Base-by-base conservation (phyloP, 2,329 filamentous ascomycete species). In the Clarireedia sp. region DNA sequence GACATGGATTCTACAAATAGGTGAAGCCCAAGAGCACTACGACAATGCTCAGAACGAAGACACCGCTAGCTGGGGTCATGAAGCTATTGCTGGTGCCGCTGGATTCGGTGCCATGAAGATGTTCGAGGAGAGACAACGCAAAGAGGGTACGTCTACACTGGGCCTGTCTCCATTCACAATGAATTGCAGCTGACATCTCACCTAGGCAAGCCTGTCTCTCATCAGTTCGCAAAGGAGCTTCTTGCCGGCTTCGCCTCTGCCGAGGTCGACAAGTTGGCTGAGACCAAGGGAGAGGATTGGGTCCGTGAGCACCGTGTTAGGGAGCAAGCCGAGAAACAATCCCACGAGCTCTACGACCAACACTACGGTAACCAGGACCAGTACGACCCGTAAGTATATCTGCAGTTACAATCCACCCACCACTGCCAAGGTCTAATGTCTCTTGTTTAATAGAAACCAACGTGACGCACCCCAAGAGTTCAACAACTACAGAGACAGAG, bases 21-120 rank as follows among this genome's bases (percentile, higher is more conserved):
- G 70, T 59, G 70, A 76, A 55, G 70, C 70, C 58, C 69, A 72
- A 58, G 60, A 72, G 19, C 65, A 71, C n/a, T 75, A 73, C 62
- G 70, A 78, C 58, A 62, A 75, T 62, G 65, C 74, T 58, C 73
- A 78, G 66, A 63, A 71, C 41, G 10, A 55, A 29, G 56, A 87
- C 72, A 61, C 51, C 58, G 88, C 73, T 73, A 88, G 79, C 67
- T 73, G 88, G 67, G 79, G 80, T 63, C 88, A 92, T 73, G 87
- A 94, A 74, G 68, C 89, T 48, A 69, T 91, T 55, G 87, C 84
- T 61, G 87, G 87, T 60, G 89, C 83, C 56, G 88, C 87, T 56
- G 82, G 85, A 59, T 92, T 92, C 68, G 85, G 82, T 61, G 89
- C 83, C 65, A 87, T 92, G 80, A 90, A 90, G 77, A 75, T 84